These are phyloP conservation scores for Hylodesmum podocarpum DNA, from an alignment of 306 rosid species.

Conservation along the genomic window DNA sequence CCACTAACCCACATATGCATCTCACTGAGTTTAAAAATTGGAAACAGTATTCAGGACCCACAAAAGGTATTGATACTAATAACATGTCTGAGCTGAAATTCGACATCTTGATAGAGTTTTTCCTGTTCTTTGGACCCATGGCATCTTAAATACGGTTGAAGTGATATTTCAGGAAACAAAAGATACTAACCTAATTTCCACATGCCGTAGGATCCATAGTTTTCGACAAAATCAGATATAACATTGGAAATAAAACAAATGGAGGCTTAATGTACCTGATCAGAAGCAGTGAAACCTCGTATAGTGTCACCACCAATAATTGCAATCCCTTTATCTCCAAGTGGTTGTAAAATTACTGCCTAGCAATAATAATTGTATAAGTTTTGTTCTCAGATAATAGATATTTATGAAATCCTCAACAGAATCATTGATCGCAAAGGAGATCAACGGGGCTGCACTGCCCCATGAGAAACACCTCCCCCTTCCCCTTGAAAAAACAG, in stretches of 20 bases:
- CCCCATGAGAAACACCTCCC: neutral
- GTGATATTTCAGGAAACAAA: neutral
- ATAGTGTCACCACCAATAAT: slow-evolving; percentile 89
- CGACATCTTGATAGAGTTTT: neutral
- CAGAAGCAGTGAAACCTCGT: slow-evolving; percentile 84
- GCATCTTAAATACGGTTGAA: neutral
- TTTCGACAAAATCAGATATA: neutral
- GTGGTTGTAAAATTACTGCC: slow-evolving; percentile 98
- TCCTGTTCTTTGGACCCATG: neutral
- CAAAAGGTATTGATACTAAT: neutral
- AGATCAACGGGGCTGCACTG: neutral
- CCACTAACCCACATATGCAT: slow-evolving; percentile 6
- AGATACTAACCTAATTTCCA: neutral
- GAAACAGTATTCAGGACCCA: slow-evolving; percentile 14
- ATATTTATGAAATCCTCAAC: neutral
- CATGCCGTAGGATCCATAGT: slow-evolving; percentile 5
- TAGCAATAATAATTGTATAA: slow-evolving; percentile 27
- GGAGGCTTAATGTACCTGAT: slow-evolving; percentile 54
- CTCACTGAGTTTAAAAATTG: neutral
- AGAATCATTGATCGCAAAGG: neutral
- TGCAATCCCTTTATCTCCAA: slow-evolving; percentile 86
- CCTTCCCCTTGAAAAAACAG: neutral
- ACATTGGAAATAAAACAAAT: neutral
- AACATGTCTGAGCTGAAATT: slow-evolving; percentile 7
- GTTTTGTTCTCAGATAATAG: neutral